phyloP scores from a whole-genome alignment of 2,329 filamentous ascomycete genomes.

The Conoideocrella luteorostrata region DNA sequence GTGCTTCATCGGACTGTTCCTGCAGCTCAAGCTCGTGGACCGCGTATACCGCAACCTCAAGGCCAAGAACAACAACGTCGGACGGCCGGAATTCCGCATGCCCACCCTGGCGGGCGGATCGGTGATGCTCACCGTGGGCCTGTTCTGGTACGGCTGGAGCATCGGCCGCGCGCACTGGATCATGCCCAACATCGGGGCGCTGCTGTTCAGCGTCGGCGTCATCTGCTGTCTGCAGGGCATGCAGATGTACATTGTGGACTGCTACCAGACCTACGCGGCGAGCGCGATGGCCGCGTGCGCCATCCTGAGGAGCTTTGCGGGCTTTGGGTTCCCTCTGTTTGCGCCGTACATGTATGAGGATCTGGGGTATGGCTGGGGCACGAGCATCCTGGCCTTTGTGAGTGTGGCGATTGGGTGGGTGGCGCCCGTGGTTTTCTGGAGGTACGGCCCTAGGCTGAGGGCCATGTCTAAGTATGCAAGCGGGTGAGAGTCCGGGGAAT shows the following conservation, averaged over 20 bases:
- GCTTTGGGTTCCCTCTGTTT: constrained; percentile 16
- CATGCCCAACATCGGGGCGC: constrained; percentile 4
- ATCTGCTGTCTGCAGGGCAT: constrained; percentile 4
- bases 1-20: constrained; percentile 41
- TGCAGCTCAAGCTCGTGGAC: constrained; percentile 30
- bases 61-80: constrained; percentile 4
- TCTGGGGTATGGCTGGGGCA: constrained; percentile 15
- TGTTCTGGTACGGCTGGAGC: constrained; percentile 65
- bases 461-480: constrained; percentile 4
- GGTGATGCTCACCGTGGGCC: constrained; percentile 50
- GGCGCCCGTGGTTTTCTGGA: constrained; percentile 5
- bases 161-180: constrained; percentile 5
- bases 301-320: constrained; percentile 14
- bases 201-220: constrained; percentile 1
- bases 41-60: constrained; percentile 12
- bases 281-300: constrained; percentile 14
- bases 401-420: not conserved
- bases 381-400: constrained; percentile 1
- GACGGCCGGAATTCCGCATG: constrained; percentile 16
- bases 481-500: not conserved
- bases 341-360: constrained; percentile 13
- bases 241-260: constrained; percentile 11
- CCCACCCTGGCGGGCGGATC: constrained; percentile 16
- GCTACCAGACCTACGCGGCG: constrained; percentile 14
- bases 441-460: constrained; percentile 2